Evolutionary conservation across 192 early-diverging fungal genomes (phyloP).

Genomic region (Podila minutissima): DNA sequence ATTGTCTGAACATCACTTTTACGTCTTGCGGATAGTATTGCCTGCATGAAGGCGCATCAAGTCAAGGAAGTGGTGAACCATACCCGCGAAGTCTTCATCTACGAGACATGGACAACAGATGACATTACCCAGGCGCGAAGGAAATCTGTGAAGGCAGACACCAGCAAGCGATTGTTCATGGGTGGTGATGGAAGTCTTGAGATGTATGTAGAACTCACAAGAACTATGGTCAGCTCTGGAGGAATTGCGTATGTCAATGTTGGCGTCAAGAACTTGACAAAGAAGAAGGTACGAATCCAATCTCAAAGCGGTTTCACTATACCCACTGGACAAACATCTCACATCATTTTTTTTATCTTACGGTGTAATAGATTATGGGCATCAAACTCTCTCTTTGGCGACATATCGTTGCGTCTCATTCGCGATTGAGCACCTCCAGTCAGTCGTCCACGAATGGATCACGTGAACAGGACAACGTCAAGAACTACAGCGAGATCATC

Average conservation of each 20-base stretch:
- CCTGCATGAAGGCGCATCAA: constrained; percentile 24
- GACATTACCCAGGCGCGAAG: constrained; percentile 29
- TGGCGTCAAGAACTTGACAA: constrained; percentile 45
- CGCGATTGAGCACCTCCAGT: constrained; percentile 3
- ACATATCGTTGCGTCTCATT: constrained; percentile 18
- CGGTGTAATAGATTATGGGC: constrained; percentile 34
- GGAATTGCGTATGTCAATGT: constrained; percentile 45
- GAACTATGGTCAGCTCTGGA: constrained; percentile 50
- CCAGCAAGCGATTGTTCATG: constrained; percentile 47
- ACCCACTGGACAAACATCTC: background rate
- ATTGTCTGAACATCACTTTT: background rate
- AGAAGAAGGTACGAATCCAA: constrained; percentile 31
- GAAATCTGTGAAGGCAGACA: constrained; percentile 47
- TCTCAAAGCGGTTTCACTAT: no score
- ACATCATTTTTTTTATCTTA: no score
- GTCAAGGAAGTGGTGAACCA: constrained; percentile 43
- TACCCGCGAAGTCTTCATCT: constrained; percentile 44
- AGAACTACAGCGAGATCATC: constrained; percentile 48
- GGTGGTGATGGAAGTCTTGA: constrained; percentile 46
- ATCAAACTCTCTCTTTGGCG: constrained; percentile 48
- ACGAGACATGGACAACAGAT: constrained; percentile 49
- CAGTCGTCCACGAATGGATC: background rate
- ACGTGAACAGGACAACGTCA: constrained; percentile 39
- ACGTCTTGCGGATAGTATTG: constrained; percentile 11
- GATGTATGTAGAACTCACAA: constrained; percentile 45